A percentile compares a stretch with the other conserved stretches of the same genome.
Conservation (phyloP, 208 protist genomes). For the Wallacemonas rigidus region DNA sequence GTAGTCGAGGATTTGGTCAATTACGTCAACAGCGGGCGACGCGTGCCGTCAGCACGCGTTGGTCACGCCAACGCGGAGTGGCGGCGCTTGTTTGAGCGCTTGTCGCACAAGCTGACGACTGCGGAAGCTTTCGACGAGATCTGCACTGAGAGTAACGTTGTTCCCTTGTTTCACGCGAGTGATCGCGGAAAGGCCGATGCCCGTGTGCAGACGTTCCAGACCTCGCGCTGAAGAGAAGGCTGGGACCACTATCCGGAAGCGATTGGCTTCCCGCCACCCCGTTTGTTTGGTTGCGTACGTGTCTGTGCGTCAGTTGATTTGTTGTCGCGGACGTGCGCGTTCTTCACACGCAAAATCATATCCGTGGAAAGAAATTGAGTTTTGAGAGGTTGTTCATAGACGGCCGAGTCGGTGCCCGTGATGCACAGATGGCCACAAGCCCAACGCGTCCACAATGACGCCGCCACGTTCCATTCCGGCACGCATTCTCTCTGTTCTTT, state of each 20-base stretch:
- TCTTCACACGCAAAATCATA: background rate
- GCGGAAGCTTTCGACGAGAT: slow-evolving; percentile 42
- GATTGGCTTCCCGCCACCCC: no score
- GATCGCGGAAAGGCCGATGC: slow-evolving; percentile 37
- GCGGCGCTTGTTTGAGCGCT: slow-evolving; percentile 45
- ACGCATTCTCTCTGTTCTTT: no score
- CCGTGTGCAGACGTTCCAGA: slow-evolving; percentile 57
- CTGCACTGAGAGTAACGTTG: slow-evolving; percentile 35
- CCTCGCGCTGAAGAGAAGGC: slow-evolving; percentile 4
- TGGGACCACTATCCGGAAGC: no score
- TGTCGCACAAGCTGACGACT: slow-evolving; percentile 52
- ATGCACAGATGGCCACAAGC: no score
- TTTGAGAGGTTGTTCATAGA: no score
- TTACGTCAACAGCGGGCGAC: slow-evolving; percentile 86
- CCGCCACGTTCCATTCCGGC: no score
- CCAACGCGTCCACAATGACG: no score
- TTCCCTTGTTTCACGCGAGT: slow-evolving; percentile 45
- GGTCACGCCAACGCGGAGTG: slow-evolving; percentile 63
- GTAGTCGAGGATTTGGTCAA: slow-evolving; percentile 92
- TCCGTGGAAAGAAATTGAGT: no score
- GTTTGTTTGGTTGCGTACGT: background rate
- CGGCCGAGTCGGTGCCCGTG: no score
- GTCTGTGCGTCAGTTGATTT: background rate
- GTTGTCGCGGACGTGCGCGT: background rate
- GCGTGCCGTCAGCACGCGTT: slow-evolving; percentile 49